A percentile compares a stretch with the other conserved stretches of the same genome.
Conservation (phyloP, 2,329 filamentous ascomycete species). For the Fusarium albidum region DNA sequence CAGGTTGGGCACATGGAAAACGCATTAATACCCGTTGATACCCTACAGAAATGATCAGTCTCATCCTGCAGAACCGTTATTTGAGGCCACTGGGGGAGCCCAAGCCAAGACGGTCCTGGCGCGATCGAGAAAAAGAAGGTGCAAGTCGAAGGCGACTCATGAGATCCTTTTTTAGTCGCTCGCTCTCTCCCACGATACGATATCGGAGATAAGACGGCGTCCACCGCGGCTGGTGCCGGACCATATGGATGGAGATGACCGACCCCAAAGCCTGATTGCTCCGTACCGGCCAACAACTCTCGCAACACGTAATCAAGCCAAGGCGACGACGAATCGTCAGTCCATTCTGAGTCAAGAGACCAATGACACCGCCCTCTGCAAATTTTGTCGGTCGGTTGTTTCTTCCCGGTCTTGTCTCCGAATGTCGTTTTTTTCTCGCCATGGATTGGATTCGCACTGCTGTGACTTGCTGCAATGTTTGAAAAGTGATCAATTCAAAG, state of each 20-base stretch:
- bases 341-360: slow-evolving; percentile 31
- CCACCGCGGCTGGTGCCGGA: too few relatives aligned
- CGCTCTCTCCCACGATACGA: slow-evolving; percentile 33
- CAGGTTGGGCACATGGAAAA: slow-evolving; percentile 10
- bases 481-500: slow-evolving; percentile 34
- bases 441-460: slow-evolving; percentile 4
- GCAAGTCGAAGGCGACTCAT: slow-evolving; percentile 29
- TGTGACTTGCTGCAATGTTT: neutral
- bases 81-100: slow-evolving; percentile 3
- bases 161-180: slow-evolving; percentile 34
- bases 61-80: neutral
- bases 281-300: slow-evolving; percentile 11
- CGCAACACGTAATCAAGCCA: slow-evolving; percentile 35
- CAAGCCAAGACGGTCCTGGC: slow-evolving; percentile 29
- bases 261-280: slow-evolving; percentile 17
- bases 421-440: neutral
- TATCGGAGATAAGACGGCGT: slow-evolving; percentile 42
- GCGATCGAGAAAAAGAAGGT: slow-evolving; percentile 32
- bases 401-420: slow-evolving; percentile 12
- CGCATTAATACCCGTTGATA: slow-evolving; percentile 34
- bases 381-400: slow-evolving; percentile 13
- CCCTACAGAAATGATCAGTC: slow-evolving; percentile 16
- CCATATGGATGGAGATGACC: too few relatives aligned
- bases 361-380: slow-evolving; percentile 32
- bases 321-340: slow-evolving; percentile 31